Evolutionary conservation across 2,329 filamentous ascomycete species (phyloP).

Genomic region (Nigrograna mackinnonii): DNA sequence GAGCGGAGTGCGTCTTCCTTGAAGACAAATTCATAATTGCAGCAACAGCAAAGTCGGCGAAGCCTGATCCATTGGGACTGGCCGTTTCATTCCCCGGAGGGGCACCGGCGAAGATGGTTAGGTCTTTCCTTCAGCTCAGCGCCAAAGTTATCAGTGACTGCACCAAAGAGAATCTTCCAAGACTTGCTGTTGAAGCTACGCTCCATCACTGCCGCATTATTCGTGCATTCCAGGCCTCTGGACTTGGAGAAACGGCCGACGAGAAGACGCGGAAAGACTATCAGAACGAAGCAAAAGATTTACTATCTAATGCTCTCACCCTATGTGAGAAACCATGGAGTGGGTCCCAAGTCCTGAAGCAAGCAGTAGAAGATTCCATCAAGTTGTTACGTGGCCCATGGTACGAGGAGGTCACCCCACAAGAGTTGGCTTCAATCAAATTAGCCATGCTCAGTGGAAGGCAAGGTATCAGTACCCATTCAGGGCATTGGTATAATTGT

Average conservation of each 20-base stretch:
- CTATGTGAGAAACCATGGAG: slow-evolving; percentile 40
- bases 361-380: slow-evolving; percentile 28
- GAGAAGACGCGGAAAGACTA: slow-evolving; percentile 12
- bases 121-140: slow-evolving; percentile 29
- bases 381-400: slow-evolving; percentile 32
- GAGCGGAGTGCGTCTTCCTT: slow-evolving; percentile 26
- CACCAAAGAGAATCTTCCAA: slow-evolving; percentile 35
- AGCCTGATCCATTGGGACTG: slow-evolving; percentile 2
- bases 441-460: slow-evolving; percentile 51
- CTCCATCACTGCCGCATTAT: slow-evolving; percentile 38
- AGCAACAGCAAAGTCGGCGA: slow-evolving; percentile 5
- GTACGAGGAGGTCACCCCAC: slow-evolving; percentile 46
- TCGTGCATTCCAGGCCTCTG: slow-evolving; percentile 23
- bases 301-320: slow-evolving; percentile 31
- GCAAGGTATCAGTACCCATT: slow-evolving; percentile 42
- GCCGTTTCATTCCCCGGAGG: slow-evolving; percentile 14
- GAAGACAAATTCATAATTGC: slow-evolving; percentile 34
- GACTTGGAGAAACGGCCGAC: slow-evolving; percentile 6
- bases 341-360: slow-evolving; percentile 21
- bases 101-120: slow-evolving; percentile 7
- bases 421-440: slow-evolving; percentile 51
- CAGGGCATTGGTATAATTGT: slow-evolving; percentile 64
- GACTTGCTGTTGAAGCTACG: slow-evolving; percentile 40
- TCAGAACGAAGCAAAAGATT: slow-evolving; percentile 18
- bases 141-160: slow-evolving; percentile 32